These are phyloP conservation scores for Poterioochromonas sp. DNA, from an alignment of 352 stramenopile genomes.

Conservation along the genomic window DNA sequence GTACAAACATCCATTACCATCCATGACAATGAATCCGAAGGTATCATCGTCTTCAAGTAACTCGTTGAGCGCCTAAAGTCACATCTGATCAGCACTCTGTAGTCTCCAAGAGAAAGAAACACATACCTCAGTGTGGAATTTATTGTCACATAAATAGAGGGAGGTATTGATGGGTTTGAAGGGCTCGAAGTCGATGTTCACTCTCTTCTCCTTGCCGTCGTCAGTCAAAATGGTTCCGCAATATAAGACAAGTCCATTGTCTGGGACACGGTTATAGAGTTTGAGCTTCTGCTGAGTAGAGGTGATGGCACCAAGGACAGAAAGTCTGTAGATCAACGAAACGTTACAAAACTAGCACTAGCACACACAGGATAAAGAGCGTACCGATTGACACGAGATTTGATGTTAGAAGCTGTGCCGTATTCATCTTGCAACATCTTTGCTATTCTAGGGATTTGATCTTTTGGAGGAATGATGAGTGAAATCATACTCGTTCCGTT, in stretches of 20 bases:
- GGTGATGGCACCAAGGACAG: constrained; percentile 95
- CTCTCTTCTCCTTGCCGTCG: constrained; percentile 97
- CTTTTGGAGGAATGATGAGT: constrained; percentile 94
- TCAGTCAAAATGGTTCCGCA: constrained; percentile 98
- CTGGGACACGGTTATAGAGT: constrained; percentile 88
- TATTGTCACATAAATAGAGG: constrained; percentile 99
- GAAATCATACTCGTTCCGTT: constrained; percentile 99
- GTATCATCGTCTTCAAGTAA: constrained; percentile 96
- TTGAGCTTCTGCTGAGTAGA: constrained; percentile 98
- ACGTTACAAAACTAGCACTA: neutral
- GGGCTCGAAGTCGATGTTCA: constrained; percentile 99
- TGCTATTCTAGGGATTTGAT: constrained; percentile 61
- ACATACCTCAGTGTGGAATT: constrained; percentile 91
- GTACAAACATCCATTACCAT: constrained; percentile 97
- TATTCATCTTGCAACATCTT: constrained; percentile 99
- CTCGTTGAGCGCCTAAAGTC: constrained; percentile 80
- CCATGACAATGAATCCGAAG: constrained; percentile 99
- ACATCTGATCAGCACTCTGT: neutral
- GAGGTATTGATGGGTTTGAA: constrained; percentile 99
- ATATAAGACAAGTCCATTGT: constrained; percentile 90
- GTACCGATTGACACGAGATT: constrained; percentile 87
- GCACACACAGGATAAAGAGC: neutral
- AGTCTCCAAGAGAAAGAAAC: neutral
- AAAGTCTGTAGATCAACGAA: constrained; percentile 57
- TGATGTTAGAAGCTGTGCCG: constrained; percentile 99